Evolutionary conservation across 495 filamentous ascomycete species (phyloP), one percentile per base, ranked within the genome.

Genomic region (Penicillium ochrochloron): DNA sequence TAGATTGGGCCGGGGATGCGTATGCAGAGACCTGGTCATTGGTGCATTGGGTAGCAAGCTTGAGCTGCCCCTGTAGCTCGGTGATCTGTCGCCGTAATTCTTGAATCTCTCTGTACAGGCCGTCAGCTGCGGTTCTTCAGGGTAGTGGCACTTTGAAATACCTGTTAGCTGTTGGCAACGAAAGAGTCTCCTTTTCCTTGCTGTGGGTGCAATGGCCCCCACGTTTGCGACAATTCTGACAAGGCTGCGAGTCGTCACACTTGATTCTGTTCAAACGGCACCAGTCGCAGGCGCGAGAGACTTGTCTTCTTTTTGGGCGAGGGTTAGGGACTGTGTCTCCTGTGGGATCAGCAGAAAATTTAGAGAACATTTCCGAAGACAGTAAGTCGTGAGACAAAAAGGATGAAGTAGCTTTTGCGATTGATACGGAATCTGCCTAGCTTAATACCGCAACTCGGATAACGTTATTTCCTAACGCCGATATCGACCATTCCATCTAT

Each of bases 251-350:
- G 46, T 75, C 76, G 64, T 85, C 80, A 62, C 81, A 84, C 62
- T 81, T 83, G 63, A 80, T 76, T 3, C 80, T 73, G 58, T 82
- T 76, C 8, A 75, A 61, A 10, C 81, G 79, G 54, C 82, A 84
- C 76, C 78, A 81, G 66, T 82, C 80, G 62, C 81, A 84, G 4
- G 82, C 80, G 11, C 80, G 70, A 21, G 75, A 69, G 8, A 83
- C 82, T 62, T 83, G 80, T 27, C 66, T 72, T 14, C 68, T 63
- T 37, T 70, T 70, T 2, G 41, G 27, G 33, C 68, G 57, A 34
- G 60, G 55, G 3, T 14, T 9, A 10, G 4, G 19, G 15, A 10
- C 2, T 5, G 5, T 15, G 14, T 15, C 12, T 17, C 5, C 14
- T 41, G 37, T 17, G 14, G 19, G 44, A 25, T 48, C 21, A 11